These are phyloP conservation scores for Spathaspora sp. DNA, from an alignment of 1,139 yeast genomes.

Conservation along the genomic window DNA sequence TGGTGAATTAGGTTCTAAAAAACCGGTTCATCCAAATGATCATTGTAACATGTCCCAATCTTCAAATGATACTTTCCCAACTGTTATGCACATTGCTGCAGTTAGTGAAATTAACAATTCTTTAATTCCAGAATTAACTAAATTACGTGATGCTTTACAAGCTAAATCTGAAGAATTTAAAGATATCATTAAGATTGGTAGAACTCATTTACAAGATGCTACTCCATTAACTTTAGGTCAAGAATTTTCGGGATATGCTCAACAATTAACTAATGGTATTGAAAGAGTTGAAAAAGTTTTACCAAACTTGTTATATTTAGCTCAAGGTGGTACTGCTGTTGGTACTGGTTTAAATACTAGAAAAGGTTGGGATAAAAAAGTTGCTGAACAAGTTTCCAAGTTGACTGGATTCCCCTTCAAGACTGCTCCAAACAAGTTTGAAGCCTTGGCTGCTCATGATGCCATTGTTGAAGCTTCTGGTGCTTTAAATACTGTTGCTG, in stretches of 20 bases:
- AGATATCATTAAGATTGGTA: conserved; percentile 93
- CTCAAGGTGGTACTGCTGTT: conserved; percentile 99
- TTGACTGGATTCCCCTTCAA: conserved; percentile 85
- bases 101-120: conserved; percentile 78
- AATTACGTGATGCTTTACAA: conserved; percentile 73
- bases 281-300: conserved; percentile 76
- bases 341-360: conserved; percentile 97
- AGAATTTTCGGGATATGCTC: conserved; percentile 95
- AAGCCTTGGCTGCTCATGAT: conserved; percentile 98
- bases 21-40: conserved; percentile 96
- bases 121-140: conserved; percentile 76
- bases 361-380: conserved; percentile 81
- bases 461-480: conserved; percentile 98
- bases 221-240: conserved; percentile 97
- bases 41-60: conserved; percentile 99
- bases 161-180: conserved; percentile 79
- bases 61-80: conserved; percentile 97
- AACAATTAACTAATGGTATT: conserved; percentile 88
- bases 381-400: conserved; percentile 76
- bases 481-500: conserved; percentile 93
- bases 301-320: conserved; percentile 76
- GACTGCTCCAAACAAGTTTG: conserved; percentile 98
- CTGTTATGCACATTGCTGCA: conserved; percentile 99
- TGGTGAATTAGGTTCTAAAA: conserved; percentile 86
- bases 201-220: conserved; percentile 98